Evolutionary conservation across 1,284 basidiomycete species (phyloP).

Genomic region (Fomitopsis palustris): DNA sequence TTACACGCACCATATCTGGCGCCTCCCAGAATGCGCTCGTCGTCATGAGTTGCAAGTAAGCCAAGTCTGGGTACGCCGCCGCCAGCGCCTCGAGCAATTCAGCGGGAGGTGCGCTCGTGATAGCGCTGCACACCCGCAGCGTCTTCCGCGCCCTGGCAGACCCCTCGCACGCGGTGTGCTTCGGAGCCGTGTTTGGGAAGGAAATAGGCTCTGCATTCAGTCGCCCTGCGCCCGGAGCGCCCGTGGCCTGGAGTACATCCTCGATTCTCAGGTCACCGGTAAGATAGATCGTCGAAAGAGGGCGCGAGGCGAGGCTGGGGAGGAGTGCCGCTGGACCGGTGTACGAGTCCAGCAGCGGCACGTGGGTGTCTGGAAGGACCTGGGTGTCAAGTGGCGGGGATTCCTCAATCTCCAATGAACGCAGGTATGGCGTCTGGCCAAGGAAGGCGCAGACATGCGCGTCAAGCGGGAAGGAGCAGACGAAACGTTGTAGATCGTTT

Average conservation of each 20-base stretch:
- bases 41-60: conserved; percentile 32
- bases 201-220: conserved; percentile 18
- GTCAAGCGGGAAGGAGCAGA: conserved; percentile 58
- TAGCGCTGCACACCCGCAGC: conserved; percentile 31
- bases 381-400: conserved; percentile 11
- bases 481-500: conserved; percentile 50
- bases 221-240: conserved; percentile 39
- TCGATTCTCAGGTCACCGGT: conserved; percentile 53
- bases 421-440: conserved; percentile 43
- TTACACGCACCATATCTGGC: conserved; percentile 30
- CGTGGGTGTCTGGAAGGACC: conserved; percentile 31
- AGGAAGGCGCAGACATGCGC: conserved; percentile 54
- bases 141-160: conserved; percentile 5
- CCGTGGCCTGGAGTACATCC: conserved; percentile 45
- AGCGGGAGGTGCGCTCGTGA: conserved; percentile 32
- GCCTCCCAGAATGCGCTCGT: conserved; percentile 30
- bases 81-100: conserved; percentile 32
- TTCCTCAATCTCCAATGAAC: conserved; percentile 41
- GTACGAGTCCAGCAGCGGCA: conserved; percentile 54
- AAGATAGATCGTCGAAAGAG: conserved; percentile 59
- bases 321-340: conserved; percentile 57
- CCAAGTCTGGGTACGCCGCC: conserved; percentile 28
- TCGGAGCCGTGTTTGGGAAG: conserved; percentile 7
- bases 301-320: conserved; percentile 57
- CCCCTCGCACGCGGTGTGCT: conserved; percentile 5